Evolutionary conservation across 495 filamentous ascomycete genomes (phyloP).

Genomic region (Talaromyces adpressus): DNA sequence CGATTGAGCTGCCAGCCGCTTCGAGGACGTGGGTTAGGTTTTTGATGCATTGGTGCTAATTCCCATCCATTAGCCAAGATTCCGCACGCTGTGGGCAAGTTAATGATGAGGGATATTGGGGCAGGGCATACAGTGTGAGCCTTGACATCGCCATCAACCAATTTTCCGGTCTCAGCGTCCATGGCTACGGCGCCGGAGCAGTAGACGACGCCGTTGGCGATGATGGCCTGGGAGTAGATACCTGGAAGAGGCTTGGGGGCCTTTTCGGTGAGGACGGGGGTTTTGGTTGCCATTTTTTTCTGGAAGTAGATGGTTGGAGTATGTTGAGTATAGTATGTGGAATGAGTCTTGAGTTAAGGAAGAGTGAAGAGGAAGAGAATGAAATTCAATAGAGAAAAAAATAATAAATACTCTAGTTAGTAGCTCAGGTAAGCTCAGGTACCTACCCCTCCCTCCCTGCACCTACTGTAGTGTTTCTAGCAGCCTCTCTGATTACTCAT

Average conservation of each 20-base stretch:
- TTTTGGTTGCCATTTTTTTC: slow-evolving; percentile 23
- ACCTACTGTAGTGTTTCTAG: background rate
- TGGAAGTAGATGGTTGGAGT: background rate
- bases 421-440: background rate
- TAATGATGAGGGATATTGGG: background rate
- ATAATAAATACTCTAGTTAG: background rate
- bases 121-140: slow-evolving; percentile 43
- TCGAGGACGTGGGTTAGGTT: slow-evolving; percentile 61
- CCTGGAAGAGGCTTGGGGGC: slow-evolving; percentile 45
- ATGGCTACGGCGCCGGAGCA: slow-evolving; percentile 46
- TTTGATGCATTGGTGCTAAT: slow-evolving; percentile 43
- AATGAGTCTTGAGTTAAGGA: background rate
- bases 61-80: background rate
- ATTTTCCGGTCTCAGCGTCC: slow-evolving; percentile 34
- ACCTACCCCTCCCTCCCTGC: background rate
- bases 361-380: background rate
- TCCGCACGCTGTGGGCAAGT: background rate
- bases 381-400: background rate
- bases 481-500: background rate
- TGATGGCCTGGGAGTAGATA: slow-evolving; percentile 49
- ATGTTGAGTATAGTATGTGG: background rate
- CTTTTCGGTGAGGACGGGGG: slow-evolving; percentile 38
- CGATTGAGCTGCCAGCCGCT: slow-evolving; percentile 53
- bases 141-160: slow-evolving; percentile 43
- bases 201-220: slow-evolving; percentile 51